Conservation (phyloP, 495 filamentous ascomycete genomes). For the Darksidea phi region DNA sequence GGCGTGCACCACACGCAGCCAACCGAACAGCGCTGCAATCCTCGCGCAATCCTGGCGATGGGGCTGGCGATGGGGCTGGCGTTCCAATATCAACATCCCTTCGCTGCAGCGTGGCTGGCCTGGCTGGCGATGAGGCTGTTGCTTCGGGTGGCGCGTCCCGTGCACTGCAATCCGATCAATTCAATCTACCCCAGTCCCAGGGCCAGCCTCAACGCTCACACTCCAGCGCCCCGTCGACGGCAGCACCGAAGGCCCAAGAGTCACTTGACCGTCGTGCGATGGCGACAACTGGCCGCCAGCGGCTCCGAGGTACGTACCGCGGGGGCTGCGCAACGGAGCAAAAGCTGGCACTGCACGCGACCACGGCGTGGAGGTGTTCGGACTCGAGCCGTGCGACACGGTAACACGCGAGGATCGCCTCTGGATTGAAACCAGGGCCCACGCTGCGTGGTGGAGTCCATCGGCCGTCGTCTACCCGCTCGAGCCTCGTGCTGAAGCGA, state of each 20-base stretch:
- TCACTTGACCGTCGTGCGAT: neutral
- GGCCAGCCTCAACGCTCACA: neutral
- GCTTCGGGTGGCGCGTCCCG: neutral
- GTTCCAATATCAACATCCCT: slow-evolving; percentile 36
- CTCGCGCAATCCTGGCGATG: neutral
- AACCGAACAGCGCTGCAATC: neutral
- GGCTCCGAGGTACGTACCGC: slow-evolving; percentile 4
- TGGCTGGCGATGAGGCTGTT: slow-evolving; percentile 26
- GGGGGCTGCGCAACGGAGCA: neutral
- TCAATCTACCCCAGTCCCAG: no score
- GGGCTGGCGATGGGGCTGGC: slow-evolving; percentile 9
- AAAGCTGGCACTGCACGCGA: slow-evolving; percentile 16
- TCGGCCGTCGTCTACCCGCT: slow-evolving; percentile 7
- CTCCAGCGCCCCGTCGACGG: neutral
- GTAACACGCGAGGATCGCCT: slow-evolving; percentile 20
- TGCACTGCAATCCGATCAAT: no score
- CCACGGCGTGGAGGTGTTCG: neutral
- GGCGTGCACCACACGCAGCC: slow-evolving; percentile 26
- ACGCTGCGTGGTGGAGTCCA: slow-evolving; percentile 9
- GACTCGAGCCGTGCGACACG: neutral
- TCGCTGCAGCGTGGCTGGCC: slow-evolving; percentile 28
- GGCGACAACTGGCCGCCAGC: slow-evolving; percentile 1
- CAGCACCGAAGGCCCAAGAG: neutral
- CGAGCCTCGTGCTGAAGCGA: slow-evolving; percentile 21
- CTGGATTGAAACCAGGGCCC: slow-evolving; percentile 13